Percentiles rank a stretch among this genome's conserved stretches.
Conservation (phyloP, 2,329 filamentous ascomycete genomes). For the Cercospora zeina region DNA sequence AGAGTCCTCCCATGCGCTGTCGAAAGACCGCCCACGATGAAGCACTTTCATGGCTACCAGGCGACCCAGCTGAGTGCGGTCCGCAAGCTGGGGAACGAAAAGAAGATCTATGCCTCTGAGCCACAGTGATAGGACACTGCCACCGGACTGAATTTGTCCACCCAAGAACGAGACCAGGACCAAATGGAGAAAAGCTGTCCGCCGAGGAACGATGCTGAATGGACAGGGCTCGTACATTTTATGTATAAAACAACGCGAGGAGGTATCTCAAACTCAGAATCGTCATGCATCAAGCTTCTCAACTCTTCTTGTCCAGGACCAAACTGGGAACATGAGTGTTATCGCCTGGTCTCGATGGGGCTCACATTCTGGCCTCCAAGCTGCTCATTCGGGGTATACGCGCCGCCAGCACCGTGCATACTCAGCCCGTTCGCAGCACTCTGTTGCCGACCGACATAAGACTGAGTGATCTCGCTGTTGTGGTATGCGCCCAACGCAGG, state of each 20-base stretch:
- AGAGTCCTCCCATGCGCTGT: not conserved
- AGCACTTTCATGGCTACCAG: not conserved
- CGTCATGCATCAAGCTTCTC: not conserved
- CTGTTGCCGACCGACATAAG: constrained; percentile 48
- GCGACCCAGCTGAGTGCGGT: not conserved
- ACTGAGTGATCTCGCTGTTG: constrained; percentile 41
- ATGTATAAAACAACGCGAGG: constrained; percentile 12
- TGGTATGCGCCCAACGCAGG: constrained; percentile 36
- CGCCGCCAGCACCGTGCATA: constrained; percentile 46
- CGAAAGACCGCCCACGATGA: not conserved
- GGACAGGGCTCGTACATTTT: constrained; percentile 1
- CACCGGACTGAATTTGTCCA: not conserved
- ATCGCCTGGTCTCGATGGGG: constrained; percentile 26
- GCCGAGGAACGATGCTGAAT: not conserved
- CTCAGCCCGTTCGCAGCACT: constrained; percentile 48
- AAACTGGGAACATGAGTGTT: not conserved
- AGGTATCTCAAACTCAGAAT: constrained; percentile 17
- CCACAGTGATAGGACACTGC: not conserved
- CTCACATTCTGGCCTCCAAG: constrained; percentile 24
- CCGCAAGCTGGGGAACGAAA: not conserved
- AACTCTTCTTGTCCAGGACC: not conserved
- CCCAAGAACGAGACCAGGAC: not conserved
- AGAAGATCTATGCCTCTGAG: not conserved
- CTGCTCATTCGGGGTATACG: constrained; percentile 19
- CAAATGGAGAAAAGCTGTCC: not conserved